Conservation (phyloP, 495 filamentous ascomycete species). For the Achaetomiella virescens region DNA sequence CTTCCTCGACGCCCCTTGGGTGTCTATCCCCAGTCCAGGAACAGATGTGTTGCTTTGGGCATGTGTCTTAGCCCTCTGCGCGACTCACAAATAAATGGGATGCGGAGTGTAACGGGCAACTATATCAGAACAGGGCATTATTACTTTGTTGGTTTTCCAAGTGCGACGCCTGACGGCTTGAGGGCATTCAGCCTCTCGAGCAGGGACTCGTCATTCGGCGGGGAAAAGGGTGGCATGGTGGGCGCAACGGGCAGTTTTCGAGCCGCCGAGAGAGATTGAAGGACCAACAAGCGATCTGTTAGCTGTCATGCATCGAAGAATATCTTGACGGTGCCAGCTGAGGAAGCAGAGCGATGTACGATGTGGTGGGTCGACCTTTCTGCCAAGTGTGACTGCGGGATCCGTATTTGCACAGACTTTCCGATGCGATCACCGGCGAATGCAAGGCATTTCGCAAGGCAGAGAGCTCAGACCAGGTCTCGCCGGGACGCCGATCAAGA, state of each 20-base stretch:
- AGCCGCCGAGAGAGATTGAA: neutral
- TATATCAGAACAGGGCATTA: neutral
- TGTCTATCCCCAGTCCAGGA: neutral
- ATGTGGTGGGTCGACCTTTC: too few relatives aligned
- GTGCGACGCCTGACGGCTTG: slow-evolving; percentile 33
- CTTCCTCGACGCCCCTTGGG: slow-evolving; percentile 33
- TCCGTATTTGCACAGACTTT: neutral
- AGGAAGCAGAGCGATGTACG: too few relatives aligned
- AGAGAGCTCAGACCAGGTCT: neutral
- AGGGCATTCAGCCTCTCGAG: slow-evolving; percentile 81
- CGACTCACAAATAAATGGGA: neutral
- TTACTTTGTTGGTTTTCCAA: slow-evolving; percentile 33
- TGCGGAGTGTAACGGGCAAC: neutral
- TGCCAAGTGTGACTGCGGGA: too few relatives aligned
- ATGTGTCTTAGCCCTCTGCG: slow-evolving; percentile 9
- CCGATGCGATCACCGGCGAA: neutral
- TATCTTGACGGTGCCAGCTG: too few relatives aligned
- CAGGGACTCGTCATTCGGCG: slow-evolving; percentile 75
- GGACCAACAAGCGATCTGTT: too few relatives aligned
- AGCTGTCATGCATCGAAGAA: too few relatives aligned
- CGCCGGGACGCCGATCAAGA: neutral
- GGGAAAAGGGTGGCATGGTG: slow-evolving; percentile 48
- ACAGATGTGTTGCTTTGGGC: slow-evolving; percentile 7
- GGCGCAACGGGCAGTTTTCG: neutral
- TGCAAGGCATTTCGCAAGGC: slow-evolving; percentile 3